Evolutionary conservation across 805 yeast genomes (phyloP), one percentile per base, ranked within the genome.

Genomic region (Pichia sporocuriosa): DNA sequence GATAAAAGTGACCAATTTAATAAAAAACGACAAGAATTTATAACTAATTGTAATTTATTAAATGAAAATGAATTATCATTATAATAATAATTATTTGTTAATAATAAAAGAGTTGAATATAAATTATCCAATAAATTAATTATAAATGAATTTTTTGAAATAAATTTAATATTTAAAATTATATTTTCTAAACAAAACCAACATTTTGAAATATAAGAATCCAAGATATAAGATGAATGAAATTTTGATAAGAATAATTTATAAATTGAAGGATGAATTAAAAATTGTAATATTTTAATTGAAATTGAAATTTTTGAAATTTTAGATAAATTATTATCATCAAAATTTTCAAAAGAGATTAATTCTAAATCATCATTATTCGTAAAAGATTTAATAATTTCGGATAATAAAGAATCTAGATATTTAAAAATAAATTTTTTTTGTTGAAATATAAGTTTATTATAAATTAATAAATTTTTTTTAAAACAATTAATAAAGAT

Each of bases 121-220:
- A 62, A 32, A 13, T 53, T 54, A 40, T 61, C 66, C 24, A 60
- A 48, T 11, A 49, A 40, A 9, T 48, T 46, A 13, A 43, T 34
- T n/a, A 31, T 23, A 11, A 39, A 26, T 7, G 30, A 15, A 4
- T 40, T 40, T n/a, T 47, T 40, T n/a, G 53, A 39, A 22, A 43
- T 49, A 15, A 55, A 50, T 9, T 48, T 42, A 2, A 49, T 37
- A 41, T 62, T 61, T 11, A 57, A 45, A 1, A 54, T 57, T 3
- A 53, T 48, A 35, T 61, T 59, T 29, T 59, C 59, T 36, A 61
- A 36, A 32, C 65, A 62, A 40, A 61, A 57, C 66, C 66, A 62
- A 2, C 54, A 40, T 37, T 61, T 50, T 16, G 51, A 46, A 3
- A 59, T 49, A 12, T 50, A 42, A 23, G 53, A 54, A 28, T 62